Evolutionary conservation across 345 rosid genomes (phyloP).

Genomic region (Eucalyptus tenuipes): DNA sequence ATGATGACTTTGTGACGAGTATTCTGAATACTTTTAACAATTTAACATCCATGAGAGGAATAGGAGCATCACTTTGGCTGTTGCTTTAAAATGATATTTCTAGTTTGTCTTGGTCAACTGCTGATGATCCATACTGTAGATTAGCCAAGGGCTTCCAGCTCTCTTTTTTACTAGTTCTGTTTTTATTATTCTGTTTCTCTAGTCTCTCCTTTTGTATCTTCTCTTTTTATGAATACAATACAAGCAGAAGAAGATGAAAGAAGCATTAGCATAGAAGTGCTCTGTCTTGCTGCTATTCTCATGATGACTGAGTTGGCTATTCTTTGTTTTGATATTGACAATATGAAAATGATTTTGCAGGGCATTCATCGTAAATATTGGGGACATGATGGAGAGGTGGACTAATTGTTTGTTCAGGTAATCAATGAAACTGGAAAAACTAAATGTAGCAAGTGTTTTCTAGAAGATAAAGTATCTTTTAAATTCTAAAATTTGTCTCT

Average conservation of each 20-base stretch:
- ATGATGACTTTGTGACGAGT: not conserved
- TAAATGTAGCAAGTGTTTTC: not conserved
- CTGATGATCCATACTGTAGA: not conserved
- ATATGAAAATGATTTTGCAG: constrained; percentile 17
- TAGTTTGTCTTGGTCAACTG: not conserved
- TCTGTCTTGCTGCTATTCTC: not conserved
- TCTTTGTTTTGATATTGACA: not conserved
- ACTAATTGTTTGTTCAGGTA: constrained; percentile 73
- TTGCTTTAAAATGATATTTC: not conserved
- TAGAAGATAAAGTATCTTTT: not conserved
- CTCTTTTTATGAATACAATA: not conserved
- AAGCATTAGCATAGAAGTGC: not conserved
- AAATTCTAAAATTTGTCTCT: not conserved
- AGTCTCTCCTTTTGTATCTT: not conserved
- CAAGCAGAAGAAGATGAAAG: not conserved
- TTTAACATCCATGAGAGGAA: not conserved
- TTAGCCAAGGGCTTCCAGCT: not conserved
- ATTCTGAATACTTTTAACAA: not conserved
- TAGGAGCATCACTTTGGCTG: not conserved
- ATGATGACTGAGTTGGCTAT: not conserved
- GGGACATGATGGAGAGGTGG: constrained; percentile 93
- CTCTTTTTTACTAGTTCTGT: not conserved
- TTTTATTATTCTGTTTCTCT: not conserved
- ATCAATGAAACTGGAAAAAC: not conserved
- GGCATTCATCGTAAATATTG: constrained; percentile 64